These are phyloP conservation scores for Xylaria sp. DNA, from an alignment of 2,329 filamentous ascomycete genomes.

Conservation along the genomic window DNA sequence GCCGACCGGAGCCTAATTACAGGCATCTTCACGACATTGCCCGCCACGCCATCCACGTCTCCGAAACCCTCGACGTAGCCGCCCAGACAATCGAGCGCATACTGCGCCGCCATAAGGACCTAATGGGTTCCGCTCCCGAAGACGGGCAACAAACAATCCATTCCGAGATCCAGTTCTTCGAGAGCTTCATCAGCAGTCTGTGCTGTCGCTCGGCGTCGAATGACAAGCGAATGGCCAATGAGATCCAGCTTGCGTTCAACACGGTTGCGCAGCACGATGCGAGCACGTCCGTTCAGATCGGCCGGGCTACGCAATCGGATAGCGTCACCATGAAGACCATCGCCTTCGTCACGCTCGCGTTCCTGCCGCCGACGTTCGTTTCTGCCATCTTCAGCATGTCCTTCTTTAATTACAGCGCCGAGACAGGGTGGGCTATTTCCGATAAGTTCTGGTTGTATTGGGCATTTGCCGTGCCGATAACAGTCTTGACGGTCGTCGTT, in stretches of 20 bases:
- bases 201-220: conserved; percentile 54
- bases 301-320: conserved; percentile 56
- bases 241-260: conserved; percentile 66
- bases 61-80: conserved; percentile 55
- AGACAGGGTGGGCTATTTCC: conserved; percentile 44
- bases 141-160: conserved; percentile 43
- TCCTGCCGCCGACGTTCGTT: conserved; percentile 64
- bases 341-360: conserved; percentile 59
- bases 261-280: conserved; percentile 57
- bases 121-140: conserved; percentile 28
- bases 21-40: conserved; percentile 55
- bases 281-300: conserved; percentile 53
- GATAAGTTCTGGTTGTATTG: conserved; percentile 50
- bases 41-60: conserved; percentile 58
- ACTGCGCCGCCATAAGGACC: conserved; percentile 46
- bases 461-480: conserved; percentile 46
- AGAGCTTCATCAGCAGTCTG: conserved; percentile 52
- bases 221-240: conserved; percentile 60
- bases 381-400: conserved; percentile 60
- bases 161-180: conserved; percentile 50
- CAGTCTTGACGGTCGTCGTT: conserved; percentile 33
- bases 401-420: conserved; percentile 53
- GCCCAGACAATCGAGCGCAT: conserved; percentile 50
- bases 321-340: conserved; percentile 64
- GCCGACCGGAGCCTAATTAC: conserved; percentile 51